Evolutionary conservation across 768 basidiomycete genomes (phyloP).

Genomic region (Leccinum uliginosum): DNA sequence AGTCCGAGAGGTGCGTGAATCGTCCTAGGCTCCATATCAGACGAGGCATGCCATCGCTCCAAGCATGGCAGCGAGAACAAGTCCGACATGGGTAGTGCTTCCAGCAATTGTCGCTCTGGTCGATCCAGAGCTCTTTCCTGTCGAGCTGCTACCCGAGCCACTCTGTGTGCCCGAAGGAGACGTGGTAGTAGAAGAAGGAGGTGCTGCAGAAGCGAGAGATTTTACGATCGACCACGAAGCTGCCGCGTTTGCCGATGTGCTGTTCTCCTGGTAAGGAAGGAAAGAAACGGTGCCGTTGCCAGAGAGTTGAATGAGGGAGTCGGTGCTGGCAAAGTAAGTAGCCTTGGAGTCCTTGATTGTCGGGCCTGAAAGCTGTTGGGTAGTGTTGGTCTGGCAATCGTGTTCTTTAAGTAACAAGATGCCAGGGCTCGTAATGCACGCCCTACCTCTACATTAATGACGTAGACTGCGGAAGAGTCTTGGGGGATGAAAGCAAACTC

Average conservation of each 20-base stretch:
- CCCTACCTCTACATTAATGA: conserved; percentile 63
- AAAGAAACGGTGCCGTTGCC: conserved; percentile 56
- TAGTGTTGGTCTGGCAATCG: conserved; percentile 52
- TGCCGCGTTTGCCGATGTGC: conserved; percentile 38
- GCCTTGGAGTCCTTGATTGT: conserved; percentile 53
- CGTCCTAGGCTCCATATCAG: background rate
- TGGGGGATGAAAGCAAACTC: conserved; percentile 77
- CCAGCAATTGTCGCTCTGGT: conserved; percentile 10
- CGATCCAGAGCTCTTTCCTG: conserved; percentile 11
- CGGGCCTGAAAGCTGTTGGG: conserved; percentile 57
- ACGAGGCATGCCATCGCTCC: conserved; percentile 16
- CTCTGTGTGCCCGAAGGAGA: conserved; percentile 19
- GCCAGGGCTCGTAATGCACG: background rate
- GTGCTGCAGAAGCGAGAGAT: conserved; percentile 42
- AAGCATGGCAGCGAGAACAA: conserved; percentile 3
- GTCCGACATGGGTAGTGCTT: conserved; percentile 11
- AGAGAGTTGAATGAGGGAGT: conserved; percentile 64
- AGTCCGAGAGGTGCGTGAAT: background rate
- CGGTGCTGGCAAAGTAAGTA: conserved; percentile 59
- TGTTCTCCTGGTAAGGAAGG: conserved; percentile 52
- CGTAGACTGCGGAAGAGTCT: conserved; percentile 67
- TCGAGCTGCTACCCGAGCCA: conserved; percentile 13
- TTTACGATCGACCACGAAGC: conserved; percentile 48
- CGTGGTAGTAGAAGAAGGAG: conserved; percentile 26
- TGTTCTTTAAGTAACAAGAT: conserved; percentile 3